phyloP scores from a whole-genome alignment of 2,329 filamentous ascomycete genomes.

The Epichloe hybrida region DNA sequence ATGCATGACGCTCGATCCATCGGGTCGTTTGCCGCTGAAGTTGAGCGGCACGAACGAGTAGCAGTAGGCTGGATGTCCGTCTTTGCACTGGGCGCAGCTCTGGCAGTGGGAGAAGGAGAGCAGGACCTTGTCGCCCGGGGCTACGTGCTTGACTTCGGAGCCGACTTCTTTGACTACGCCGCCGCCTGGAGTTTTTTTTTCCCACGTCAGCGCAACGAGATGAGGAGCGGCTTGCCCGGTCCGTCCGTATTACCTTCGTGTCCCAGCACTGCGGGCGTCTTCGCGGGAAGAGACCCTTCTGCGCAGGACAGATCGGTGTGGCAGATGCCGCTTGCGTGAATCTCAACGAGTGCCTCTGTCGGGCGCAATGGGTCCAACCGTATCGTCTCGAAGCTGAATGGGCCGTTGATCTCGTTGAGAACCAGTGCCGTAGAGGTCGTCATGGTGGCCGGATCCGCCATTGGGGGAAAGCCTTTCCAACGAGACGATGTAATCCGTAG shows the following conservation, averaged over 20 bases:
- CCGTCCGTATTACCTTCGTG: neutral
- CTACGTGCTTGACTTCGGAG: neutral
- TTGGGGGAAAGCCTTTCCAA: no score
- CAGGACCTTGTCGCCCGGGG: neutral
- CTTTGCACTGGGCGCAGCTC: neutral
- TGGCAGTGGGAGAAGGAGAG: constrained; percentile 1
- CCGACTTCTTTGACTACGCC: neutral
- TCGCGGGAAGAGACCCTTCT: neutral
- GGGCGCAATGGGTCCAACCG: neutral
- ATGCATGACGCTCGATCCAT: neutral
- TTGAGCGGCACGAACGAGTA: neutral
- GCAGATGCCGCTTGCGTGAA: constrained; percentile 1
- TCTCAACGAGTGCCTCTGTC: neutral
- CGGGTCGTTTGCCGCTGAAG: neutral
- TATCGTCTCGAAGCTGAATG: neutral
- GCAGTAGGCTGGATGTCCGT: neutral
- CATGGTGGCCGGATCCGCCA: neutral
- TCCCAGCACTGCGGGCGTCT: neutral
- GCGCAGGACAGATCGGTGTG: constrained; percentile 1
- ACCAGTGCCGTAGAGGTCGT: neutral
- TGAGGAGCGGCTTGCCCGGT: neutral
- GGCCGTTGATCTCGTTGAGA: neutral
- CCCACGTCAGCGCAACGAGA: neutral
- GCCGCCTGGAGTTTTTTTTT: neutral
- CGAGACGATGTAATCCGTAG: no score